A percentile compares a stretch with the other conserved stretches of the same genome.
Evolutionary conservation across 2,329 filamentous ascomycete species (phyloP).

Genomic region (Pseudogymnoascus sp.): DNA sequence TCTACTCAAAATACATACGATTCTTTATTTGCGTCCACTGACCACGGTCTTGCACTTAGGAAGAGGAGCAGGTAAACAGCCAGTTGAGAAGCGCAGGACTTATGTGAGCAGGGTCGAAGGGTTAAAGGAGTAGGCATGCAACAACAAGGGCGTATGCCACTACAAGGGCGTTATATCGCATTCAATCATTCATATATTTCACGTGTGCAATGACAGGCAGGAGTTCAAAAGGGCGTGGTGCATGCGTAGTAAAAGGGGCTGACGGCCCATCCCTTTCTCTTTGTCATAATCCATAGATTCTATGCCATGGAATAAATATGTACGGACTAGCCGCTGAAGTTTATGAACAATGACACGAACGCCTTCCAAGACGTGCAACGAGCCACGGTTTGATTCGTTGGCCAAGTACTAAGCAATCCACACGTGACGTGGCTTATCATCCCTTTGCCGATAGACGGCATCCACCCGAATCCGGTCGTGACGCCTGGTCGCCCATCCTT

Average conservation of each 20-base stretch:
- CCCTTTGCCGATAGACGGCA: slow-evolving; percentile 5
- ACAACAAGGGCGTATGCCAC: background rate
- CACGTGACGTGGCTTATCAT: slow-evolving; percentile 7
- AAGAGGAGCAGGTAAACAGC: background rate
- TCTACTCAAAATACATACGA: slow-evolving; percentile 4
- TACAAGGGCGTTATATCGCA: background rate
- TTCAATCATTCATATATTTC: background rate
- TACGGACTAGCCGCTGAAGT: background rate
- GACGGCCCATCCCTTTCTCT: background rate
- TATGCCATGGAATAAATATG: slow-evolving; percentile 2
- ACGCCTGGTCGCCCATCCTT: slow-evolving; percentile 5
- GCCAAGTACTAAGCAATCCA: background rate
- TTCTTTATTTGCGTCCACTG: background rate
- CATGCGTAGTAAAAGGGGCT: slow-evolving; percentile 3
- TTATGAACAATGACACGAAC: slow-evolving; percentile 10
- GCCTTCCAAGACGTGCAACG: slow-evolving; percentile 5
- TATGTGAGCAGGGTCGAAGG: background rate
- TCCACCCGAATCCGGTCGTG: slow-evolving; percentile 9
- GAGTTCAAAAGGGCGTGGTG: background rate
- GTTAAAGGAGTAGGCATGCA: background rate
- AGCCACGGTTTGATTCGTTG: slow-evolving; percentile 1
- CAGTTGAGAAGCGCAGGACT: slow-evolving; percentile 6
- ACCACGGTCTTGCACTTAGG: slow-evolving; percentile 9
- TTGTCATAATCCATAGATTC: slow-evolving; percentile 2
- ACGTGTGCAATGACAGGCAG: slow-evolving; percentile 1